These are phyloP conservation scores for Zelopaecilomyces penicillatus DNA, from an alignment of 2,329 filamentous ascomycete species.

Conservation along the genomic window DNA sequence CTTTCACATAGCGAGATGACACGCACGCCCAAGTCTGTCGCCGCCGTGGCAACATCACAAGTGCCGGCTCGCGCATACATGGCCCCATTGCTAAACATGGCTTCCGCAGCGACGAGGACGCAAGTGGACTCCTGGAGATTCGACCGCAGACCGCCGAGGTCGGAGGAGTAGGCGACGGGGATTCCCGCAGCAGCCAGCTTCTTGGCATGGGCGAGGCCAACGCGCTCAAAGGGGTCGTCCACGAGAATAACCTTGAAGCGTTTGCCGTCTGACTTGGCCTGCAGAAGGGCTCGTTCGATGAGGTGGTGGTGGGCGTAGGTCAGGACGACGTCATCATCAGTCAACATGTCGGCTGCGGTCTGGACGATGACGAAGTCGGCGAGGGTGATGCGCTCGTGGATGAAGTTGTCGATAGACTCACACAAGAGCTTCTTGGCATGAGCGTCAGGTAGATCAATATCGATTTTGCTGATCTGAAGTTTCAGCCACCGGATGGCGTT, in stretches of 20 bases:
- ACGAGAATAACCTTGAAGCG: constrained; percentile 78
- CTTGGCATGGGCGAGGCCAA: constrained; percentile 55
- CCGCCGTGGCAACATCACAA: constrained; percentile 76
- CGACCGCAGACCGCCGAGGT: constrained; percentile 65
- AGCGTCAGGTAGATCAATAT: constrained; percentile 73
- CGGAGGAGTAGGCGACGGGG: constrained; percentile 71
- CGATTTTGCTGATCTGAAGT: constrained; percentile 81
- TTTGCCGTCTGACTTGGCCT: constrained; percentile 61
- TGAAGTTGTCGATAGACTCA: constrained; percentile 78
- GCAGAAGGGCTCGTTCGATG: constrained; percentile 72
- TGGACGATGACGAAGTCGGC: constrained; percentile 80
- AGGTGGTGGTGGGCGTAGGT: constrained; percentile 82
- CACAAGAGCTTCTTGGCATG: constrained; percentile 73
- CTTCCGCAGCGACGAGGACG: constrained; percentile 82
- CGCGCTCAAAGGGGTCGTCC: constrained; percentile 54
- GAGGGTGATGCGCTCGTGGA: constrained; percentile 80
- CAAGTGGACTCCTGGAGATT: constrained; percentile 61
- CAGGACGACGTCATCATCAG: constrained; percentile 71
- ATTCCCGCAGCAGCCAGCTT: constrained; percentile 60
- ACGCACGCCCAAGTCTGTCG: constrained; percentile 64
- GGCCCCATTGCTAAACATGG: constrained; percentile 90
- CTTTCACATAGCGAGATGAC: constrained; percentile 90
- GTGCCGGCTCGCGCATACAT: constrained; percentile 85
- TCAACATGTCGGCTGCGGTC: constrained; percentile 66
- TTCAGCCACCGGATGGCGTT: constrained; percentile 95